A percentile compares a stretch with the other conserved stretches of the same genome.
Conservation (phyloP, 768 basidiomycete species). For the Mycena capillaripes region DNA sequence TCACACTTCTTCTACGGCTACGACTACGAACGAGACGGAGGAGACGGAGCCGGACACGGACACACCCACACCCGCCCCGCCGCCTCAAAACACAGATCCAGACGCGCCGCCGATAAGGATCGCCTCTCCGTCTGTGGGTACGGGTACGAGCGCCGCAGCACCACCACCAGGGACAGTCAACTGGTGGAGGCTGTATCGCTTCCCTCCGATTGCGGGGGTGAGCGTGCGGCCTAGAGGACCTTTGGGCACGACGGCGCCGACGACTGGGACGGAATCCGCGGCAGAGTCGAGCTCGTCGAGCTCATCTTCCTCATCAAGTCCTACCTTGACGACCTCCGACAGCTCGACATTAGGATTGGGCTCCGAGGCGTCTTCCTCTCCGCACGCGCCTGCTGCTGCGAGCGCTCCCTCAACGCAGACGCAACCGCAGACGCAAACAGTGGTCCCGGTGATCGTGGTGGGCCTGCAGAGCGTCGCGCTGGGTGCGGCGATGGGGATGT, state of each 20-base stretch:
- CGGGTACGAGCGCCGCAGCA: background rate
- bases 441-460: conserved; percentile 88
- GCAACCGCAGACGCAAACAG: conserved; percentile 51
- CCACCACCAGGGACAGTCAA: conserved; percentile 61
- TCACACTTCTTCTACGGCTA: too few relatives aligned
- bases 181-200: conserved; percentile 89
- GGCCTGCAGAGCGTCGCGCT: conserved; percentile 77
- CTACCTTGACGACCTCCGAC: too few relatives aligned
- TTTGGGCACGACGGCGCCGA: background rate
- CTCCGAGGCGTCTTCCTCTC: too few relatives aligned
- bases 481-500: conserved; percentile 39
- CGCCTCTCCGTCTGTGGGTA: too few relatives aligned
- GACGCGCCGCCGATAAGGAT: too few relatives aligned
- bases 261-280: background rate
- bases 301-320: too few relatives aligned
- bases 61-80: background rate
- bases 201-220: conserved; percentile 67
- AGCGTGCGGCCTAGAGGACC: background rate
- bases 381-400: too few relatives aligned
- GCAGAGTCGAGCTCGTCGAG: too few relatives aligned
- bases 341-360: too few relatives aligned
- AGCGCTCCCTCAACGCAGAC: background rate
- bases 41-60: too few relatives aligned
- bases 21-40: too few relatives aligned
- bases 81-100: too few relatives aligned